phyloP scores from a whole-genome alignment of 495 filamentous ascomycete species.

The Trypethelium eluteriae region DNA sequence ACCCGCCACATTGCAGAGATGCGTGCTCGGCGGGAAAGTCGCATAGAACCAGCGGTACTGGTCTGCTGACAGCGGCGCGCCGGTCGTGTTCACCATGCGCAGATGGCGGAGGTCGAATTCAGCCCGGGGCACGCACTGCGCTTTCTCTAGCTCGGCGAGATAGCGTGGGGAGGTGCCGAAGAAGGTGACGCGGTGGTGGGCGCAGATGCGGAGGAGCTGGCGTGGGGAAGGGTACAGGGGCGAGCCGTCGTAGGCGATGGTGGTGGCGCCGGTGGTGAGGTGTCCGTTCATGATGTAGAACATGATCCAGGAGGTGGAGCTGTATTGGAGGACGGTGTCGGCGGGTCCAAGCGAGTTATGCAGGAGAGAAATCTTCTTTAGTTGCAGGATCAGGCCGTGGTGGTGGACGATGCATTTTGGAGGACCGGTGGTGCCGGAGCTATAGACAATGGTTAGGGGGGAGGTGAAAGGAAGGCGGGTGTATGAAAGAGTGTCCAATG shows the following conservation, averaged over 20 bases:
- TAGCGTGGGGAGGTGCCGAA: slow-evolving; percentile 68
- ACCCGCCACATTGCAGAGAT: slow-evolving; percentile 67
- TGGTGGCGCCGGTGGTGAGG: slow-evolving; percentile 50
- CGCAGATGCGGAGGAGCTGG: slow-evolving; percentile 52
- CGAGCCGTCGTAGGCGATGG: slow-evolving; percentile 67
- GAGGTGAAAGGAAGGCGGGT: slow-evolving; percentile 56
- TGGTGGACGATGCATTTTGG: slow-evolving; percentile 75
- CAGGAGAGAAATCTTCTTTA: slow-evolving; percentile 51
- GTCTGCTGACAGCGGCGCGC: slow-evolving; percentile 66
- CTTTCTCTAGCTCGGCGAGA: slow-evolving; percentile 53
- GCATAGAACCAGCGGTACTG: slow-evolving; percentile 76
- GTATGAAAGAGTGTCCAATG: slow-evolving; percentile 43
- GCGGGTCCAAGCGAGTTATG: slow-evolving; percentile 38
- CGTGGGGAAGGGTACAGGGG: slow-evolving; percentile 60
- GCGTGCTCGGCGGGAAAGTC: slow-evolving; percentile 56
- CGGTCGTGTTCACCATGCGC: slow-evolving; percentile 58
- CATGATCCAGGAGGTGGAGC: slow-evolving; percentile 73
- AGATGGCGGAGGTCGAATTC: slow-evolving; percentile 55
- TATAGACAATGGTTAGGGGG: slow-evolving; percentile 65
- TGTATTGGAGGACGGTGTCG: slow-evolving; percentile 26
- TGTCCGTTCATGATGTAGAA: slow-evolving; percentile 53
- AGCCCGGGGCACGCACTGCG: slow-evolving; percentile 53
- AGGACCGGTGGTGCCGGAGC: slow-evolving; percentile 62
- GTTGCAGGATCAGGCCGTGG: slow-evolving; percentile 55
- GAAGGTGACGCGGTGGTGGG: slow-evolving; percentile 49